phyloP scores from a whole-genome alignment of 768 basidiomycete genomes.

The Trametes punicea region DNA sequence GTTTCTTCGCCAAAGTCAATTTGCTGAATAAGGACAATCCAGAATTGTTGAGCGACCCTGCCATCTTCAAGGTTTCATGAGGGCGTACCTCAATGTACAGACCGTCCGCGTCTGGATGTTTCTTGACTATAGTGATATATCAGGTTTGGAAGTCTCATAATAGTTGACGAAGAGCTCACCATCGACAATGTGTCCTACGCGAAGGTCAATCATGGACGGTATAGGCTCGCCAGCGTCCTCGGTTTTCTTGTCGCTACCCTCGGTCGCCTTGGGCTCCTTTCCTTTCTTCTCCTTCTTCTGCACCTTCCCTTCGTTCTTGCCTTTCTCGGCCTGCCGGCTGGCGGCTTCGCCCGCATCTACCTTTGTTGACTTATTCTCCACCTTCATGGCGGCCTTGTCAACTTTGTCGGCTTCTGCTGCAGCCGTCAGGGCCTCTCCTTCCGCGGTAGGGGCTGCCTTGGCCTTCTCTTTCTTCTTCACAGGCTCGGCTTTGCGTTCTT shows the following conservation, averaged over 20 bases:
- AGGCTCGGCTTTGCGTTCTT: slow-evolving; percentile 68
- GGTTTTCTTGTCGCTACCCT: slow-evolving; percentile 28
- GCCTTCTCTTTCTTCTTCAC: slow-evolving; percentile 74
- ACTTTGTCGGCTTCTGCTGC: slow-evolving; percentile 20
- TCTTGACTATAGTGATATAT: slow-evolving; percentile 59
- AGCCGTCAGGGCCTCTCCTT: slow-evolving; percentile 26
- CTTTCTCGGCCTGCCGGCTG: slow-evolving; percentile 53
- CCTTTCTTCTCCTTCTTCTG: slow-evolving; percentile 33
- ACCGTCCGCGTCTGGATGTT: slow-evolving; percentile 96
- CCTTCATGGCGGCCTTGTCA: slow-evolving; percentile 32
- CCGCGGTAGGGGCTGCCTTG: slow-evolving; percentile 28
- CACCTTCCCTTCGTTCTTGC: slow-evolving; percentile 46
- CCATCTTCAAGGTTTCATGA: background rate
- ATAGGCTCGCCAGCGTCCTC: slow-evolving; percentile 78
- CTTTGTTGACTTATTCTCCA: slow-evolving; percentile 40
- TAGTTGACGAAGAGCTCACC: slow-evolving; percentile 45
- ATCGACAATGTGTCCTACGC: slow-evolving; percentile 90
- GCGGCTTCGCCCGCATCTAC: slow-evolving; percentile 11
- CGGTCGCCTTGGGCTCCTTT: slow-evolving; percentile 21
- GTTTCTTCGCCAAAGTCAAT: slow-evolving; percentile 95
- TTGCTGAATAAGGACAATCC: slow-evolving; percentile 52
- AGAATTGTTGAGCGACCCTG: background rate
- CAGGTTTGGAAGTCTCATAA: background rate
- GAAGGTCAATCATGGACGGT: slow-evolving; percentile 96
- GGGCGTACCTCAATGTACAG: slow-evolving; percentile 83